Percentiles rank a stretch among this genome's conserved stretches.
Evolutionary conservation across 257 asterid genomes (phyloP).

Genomic region (Sherardia arvensis): DNA sequence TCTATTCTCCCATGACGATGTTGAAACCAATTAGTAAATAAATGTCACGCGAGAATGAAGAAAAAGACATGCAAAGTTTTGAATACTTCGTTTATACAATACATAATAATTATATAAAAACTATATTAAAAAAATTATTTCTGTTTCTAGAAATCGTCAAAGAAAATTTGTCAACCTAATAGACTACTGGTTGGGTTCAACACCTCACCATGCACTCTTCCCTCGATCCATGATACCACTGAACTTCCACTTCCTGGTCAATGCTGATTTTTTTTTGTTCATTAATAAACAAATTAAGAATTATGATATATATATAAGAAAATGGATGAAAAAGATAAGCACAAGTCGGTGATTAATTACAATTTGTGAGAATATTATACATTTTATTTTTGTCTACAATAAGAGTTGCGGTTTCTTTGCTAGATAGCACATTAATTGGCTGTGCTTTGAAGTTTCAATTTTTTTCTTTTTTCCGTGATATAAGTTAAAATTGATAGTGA

Average conservation of each 20-base stretch:
- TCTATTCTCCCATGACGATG: conserved; percentile 3
- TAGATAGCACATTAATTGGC: conserved; percentile 3
- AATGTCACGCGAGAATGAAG: conserved; percentile 4
- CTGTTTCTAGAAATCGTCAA: conserved; percentile 9
- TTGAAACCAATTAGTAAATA: neutral
- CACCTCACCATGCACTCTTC: conserved; percentile 8
- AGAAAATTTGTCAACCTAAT: conserved; percentile 12
- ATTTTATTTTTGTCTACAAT: neutral
- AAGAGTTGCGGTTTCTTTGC: conserved; percentile 3
- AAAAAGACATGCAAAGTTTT: neutral
- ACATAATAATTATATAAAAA: too few species aligned
- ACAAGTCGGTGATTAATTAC: neutral
- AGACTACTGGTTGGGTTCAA: conserved; percentile 12
- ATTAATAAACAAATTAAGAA: neutral
- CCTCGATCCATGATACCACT: conserved; percentile 2
- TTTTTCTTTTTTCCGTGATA: too few species aligned
- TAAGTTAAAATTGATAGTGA: neutral
- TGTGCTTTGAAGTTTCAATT: neutral
- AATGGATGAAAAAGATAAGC: neutral
- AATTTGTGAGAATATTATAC: neutral
- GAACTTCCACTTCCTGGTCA: conserved; percentile 8
- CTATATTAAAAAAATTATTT: neutral
- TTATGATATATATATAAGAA: too few species aligned
- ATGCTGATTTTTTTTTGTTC: neutral
- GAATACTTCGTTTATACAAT: neutral